Conservation (phyloP, 176 grass and related monocot species). For the Tuctoria greenei region DNA sequence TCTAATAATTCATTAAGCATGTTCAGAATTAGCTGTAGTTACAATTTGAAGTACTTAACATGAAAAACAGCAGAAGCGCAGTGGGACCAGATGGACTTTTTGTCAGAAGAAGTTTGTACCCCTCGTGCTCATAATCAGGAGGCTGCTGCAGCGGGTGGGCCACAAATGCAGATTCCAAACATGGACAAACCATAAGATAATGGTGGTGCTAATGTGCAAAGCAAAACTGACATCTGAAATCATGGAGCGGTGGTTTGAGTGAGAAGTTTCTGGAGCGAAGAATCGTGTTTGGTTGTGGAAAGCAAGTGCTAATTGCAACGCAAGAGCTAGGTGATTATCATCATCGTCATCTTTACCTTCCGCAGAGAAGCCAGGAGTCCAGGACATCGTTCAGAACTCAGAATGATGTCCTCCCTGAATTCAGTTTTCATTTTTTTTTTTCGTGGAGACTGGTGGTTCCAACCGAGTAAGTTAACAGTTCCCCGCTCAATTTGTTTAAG, state of each 20-base stretch:
- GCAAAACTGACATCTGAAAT: slow-evolving; percentile 26
- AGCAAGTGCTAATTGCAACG: slow-evolving; percentile 25
- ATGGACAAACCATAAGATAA: slow-evolving; percentile 39
- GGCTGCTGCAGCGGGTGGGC: slow-evolving; percentile 14
- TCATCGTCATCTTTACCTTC: background rate
- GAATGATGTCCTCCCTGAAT: background rate
- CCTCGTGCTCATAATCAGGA: slow-evolving; percentile 52
- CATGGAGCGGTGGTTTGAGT: slow-evolving; percentile 20
- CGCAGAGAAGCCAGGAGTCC: slow-evolving; percentile 7
- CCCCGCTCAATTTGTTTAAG: slow-evolving; percentile 11
- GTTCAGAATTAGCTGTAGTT: slow-evolving; percentile 13
- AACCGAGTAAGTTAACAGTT: slow-evolving; percentile 19
- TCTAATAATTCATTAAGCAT: slow-evolving; percentile 24
- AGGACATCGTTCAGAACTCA: too few species aligned
- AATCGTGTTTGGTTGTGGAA: background rate
- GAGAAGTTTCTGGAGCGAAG: slow-evolving; percentile 14
- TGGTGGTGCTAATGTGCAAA: background rate
- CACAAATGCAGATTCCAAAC: slow-evolving; percentile 38
- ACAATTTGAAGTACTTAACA: slow-evolving; percentile 52
- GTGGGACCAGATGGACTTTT: slow-evolving; percentile 74
- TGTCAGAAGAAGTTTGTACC: slow-evolving; percentile 63
- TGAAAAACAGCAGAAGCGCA: slow-evolving; percentile 73
- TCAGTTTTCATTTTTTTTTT: too few species aligned
- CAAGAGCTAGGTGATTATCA: background rate
- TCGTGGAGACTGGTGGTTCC: background rate